Percentiles rank a stretch among this genome's conserved stretches.
Evolutionary conservation across 2,329 filamentous ascomycete genomes (phyloP).

Genomic region (Penicillium sp.): DNA sequence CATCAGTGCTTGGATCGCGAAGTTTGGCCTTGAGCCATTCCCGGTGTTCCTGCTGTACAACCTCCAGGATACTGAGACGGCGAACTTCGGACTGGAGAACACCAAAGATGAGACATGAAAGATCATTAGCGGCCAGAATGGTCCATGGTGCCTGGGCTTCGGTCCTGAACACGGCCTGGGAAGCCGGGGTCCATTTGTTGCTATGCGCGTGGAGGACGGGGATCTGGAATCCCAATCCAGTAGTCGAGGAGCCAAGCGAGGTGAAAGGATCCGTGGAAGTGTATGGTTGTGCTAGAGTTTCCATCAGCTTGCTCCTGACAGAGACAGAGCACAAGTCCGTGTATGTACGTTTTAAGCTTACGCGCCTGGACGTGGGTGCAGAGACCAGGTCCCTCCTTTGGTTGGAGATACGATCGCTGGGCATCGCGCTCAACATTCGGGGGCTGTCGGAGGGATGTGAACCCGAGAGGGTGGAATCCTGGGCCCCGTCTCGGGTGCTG

Average conservation of each 20-base stretch:
- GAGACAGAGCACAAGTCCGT: slow-evolving; percentile 76
- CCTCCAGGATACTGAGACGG: slow-evolving; percentile 91
- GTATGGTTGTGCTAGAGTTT: slow-evolving; percentile 81
- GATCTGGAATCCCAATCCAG: slow-evolving; percentile 40
- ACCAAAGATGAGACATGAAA: slow-evolving; percentile 97
- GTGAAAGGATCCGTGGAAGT: slow-evolving; percentile 49
- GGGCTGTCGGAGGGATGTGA: slow-evolving; percentile 21
- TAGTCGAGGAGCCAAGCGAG: slow-evolving; percentile 33
- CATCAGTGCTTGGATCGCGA: slow-evolving; percentile 59
- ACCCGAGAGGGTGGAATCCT: slow-evolving; percentile 20
- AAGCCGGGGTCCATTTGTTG: slow-evolving; percentile 83
- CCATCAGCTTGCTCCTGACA: slow-evolving; percentile 78
- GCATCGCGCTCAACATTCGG: slow-evolving; percentile 29
- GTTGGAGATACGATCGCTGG: slow-evolving; percentile 32
- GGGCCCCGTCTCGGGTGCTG: slow-evolving; percentile 20
- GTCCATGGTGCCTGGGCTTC: slow-evolving; percentile 88
- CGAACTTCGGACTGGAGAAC: slow-evolving; percentile 94
- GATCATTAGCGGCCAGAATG: slow-evolving; percentile 90
- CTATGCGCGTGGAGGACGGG: slow-evolving; percentile 79
- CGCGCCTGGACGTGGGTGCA: slow-evolving; percentile 58
- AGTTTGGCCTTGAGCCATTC: slow-evolving; percentile 89
- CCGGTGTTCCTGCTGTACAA: slow-evolving; percentile 84
- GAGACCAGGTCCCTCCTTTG: slow-evolving; percentile 35
- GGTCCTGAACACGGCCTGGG: slow-evolving; percentile 98
- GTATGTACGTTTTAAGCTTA: slow-evolving; percentile 77